Conservation (phyloP, 768 basidiomycete species). For the Filobasidium wieringae region DNA sequence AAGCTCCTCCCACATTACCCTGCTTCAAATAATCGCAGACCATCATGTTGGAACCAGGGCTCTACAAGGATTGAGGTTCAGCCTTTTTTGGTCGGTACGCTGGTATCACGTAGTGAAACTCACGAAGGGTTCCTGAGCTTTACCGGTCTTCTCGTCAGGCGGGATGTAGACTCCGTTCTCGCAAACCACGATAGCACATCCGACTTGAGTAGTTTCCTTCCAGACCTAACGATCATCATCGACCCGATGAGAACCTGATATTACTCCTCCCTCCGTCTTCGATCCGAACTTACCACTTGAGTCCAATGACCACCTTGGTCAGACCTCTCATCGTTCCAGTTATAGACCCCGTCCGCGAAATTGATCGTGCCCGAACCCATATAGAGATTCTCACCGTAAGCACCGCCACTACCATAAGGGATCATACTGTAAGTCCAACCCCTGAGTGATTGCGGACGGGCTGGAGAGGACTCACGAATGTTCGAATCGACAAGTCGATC, state of each 20-base stretch:
- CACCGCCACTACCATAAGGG: conserved; percentile 14
- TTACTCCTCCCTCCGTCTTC: no score
- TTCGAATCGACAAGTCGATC: conserved; percentile 53
- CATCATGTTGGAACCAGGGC: no score
- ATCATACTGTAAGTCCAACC: not conserved
- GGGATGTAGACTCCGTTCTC: no score
- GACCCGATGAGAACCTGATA: not conserved
- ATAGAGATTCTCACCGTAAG: conserved; percentile 31
- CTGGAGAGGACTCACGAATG: conserved; percentile 40
- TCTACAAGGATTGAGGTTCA: no score
- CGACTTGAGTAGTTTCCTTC: conserved; percentile 26
- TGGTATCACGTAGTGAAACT: no score
- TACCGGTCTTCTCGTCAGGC: no score
- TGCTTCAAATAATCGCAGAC: no score
- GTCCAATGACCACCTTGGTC: conserved; percentile 28
- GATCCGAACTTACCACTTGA: no score
- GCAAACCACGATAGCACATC: conserved; percentile 25
- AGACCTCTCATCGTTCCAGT: conserved; percentile 7
- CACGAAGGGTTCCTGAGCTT: no score
- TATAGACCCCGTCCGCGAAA: conserved; percentile 24
- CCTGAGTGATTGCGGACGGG: not conserved
- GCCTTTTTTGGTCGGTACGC: no score
- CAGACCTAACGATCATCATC: conserved; percentile 17
- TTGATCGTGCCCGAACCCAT: conserved; percentile 17
- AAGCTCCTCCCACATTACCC: no score